These are phyloP conservation scores for Fusarium marasasianum DNA, from an alignment of 2,329 filamentous ascomycete genomes.

Conservation along the genomic window DNA sequence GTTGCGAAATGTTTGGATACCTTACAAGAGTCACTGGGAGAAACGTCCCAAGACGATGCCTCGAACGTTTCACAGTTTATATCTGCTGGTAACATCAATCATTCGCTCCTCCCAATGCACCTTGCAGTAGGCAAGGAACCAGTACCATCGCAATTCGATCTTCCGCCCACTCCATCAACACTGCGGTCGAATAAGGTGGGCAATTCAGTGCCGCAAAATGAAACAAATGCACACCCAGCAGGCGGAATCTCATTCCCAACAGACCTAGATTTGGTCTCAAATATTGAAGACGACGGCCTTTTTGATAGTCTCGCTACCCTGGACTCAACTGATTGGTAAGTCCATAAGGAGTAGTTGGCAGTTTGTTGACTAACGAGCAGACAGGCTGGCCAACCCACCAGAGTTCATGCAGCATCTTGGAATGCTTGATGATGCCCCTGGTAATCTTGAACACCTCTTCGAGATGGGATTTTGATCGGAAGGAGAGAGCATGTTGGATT, in stretches of 20 bases:
- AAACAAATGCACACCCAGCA: neutral
- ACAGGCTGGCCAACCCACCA: slow-evolving; percentile 7
- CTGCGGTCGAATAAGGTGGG: neutral
- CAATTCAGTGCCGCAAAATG: neutral
- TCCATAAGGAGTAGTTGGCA: accelerated
- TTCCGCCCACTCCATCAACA: neutral
- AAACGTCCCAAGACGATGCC: accelerated
- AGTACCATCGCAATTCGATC: neutral
- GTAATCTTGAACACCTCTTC: neutral
- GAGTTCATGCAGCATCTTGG: slow-evolving; percentile 20
- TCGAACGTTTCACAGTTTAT: too few relatives aligned
- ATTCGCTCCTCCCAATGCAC: accelerated
- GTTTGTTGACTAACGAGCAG: neutral
- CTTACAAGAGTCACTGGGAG: neutral
- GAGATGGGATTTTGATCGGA: neutral
- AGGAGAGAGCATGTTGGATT: too few relatives aligned
- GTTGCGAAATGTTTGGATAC: neutral
- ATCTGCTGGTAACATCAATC: accelerated
- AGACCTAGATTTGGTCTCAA: neutral
- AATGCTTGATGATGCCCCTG: neutral
- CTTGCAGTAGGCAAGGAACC: too few relatives aligned
- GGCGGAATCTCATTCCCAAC: neutral
- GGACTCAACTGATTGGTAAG: slow-evolving; percentile 1
- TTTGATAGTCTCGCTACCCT: slow-evolving; percentile 10
- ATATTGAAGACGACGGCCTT: neutral